Percentiles rank a stretch among this genome's conserved stretches.
Conservation (phyloP, 257 asterid genomes). For the Przewalskia tangutica region DNA sequence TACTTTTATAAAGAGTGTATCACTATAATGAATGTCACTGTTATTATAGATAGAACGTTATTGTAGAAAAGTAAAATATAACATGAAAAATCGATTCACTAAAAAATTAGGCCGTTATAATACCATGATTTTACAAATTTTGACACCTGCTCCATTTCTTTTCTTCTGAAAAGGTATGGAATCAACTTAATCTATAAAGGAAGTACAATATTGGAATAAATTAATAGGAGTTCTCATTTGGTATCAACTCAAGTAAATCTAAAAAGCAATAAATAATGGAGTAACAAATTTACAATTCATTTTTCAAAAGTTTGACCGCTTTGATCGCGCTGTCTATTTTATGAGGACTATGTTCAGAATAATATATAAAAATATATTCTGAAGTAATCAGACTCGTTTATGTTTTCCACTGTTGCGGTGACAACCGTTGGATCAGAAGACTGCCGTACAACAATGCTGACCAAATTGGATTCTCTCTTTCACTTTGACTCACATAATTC, state of each 20-base stretch:
- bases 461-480: background rate
- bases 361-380: background rate
- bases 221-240: background rate
- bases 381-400: background rate
- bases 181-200: background rate
- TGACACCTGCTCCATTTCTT: background rate
- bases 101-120: too few relatives aligned
- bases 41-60: too few relatives aligned
- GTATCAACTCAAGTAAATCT: background rate
- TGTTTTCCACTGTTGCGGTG: background rate
- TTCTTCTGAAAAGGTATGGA: background rate
- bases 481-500: background rate
- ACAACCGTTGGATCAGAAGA: background rate
- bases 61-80: too few relatives aligned
- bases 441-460: constrained; percentile 1
- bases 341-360: background rate
- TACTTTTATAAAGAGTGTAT: too few relatives aligned
- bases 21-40: too few relatives aligned
- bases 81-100: too few relatives aligned
- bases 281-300: background rate
- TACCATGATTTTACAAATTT: background rate
- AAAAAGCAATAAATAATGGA: background rate
- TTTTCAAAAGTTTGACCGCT: background rate
- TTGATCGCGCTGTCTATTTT: background rate
- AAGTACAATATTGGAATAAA: background rate